Evolutionary conservation across 2,329 filamentous ascomycete species (phyloP), one percentile per base, ranked within the genome.

Genomic region (Neofusicoccum laricinum): DNA sequence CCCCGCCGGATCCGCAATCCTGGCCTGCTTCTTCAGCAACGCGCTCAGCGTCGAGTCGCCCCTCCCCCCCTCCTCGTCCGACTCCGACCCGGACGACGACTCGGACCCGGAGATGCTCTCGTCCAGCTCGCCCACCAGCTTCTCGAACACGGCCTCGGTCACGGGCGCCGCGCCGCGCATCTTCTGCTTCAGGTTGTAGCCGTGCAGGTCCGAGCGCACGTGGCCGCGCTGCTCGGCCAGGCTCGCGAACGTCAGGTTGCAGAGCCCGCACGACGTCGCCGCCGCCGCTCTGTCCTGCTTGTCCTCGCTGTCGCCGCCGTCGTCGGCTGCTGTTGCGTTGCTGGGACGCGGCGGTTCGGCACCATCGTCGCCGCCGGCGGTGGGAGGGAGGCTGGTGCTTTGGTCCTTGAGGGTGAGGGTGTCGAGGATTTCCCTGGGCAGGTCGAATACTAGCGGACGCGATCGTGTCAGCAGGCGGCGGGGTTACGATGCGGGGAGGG

Each of bases 121-220:
- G 70, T 97, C 91, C 38, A 99, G 81, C 65, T 95, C 87, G 69
- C 88, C 92, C 7, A 98, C 84, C 6, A 97, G 83, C 73, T 89
- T 91, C 74, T 95, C 91, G 69, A 99, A 99, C 38, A 97, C 93
- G 7, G 74, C 76, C 73, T 99, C 95, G 1, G 87, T 86, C 1
- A 97, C 89, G 0, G 91, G 78, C 10, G 84, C 84, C 65, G 84
- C 83, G 0, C 91, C 91, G 51, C 92, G 88, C 64, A 97, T 80
- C 80, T 92, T 96, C 74, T 94, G 91, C 78, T 97, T 98, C 66
- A 98, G 79, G 75, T 99, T 99, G 79, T 97, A 99, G 68, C 90
- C 86, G 76, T 99, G 95, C 55, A 96, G 83, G 72, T 99, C 95
- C 10, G 94, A 97, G 71, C 91, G 90, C 65, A 92, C 88, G 77